Base-by-base conservation (phyloP, 2,329 filamentous ascomycete genomes). In the Ramularia endophylla region DNA sequence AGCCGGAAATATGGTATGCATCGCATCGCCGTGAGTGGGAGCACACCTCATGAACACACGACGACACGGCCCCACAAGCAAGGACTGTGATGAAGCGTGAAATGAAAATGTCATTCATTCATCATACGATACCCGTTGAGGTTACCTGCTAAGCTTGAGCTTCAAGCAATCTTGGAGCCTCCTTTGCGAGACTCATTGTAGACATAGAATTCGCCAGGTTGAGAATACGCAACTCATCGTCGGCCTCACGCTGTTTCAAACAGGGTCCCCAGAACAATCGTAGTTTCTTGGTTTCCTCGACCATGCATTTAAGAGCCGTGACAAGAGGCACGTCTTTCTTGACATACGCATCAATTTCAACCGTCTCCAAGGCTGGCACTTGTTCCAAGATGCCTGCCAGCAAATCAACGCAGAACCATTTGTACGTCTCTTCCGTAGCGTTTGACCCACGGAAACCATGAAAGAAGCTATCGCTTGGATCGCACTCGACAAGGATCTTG, bases 291-390 rank as follows among this genome's bases (percentile, higher is more conserved):
- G 70, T 67, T 7, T 68, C 61, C 8, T 62, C 65, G 1, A 72
- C 70, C 3, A 75, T 69, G 1, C 74, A 67, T 7, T 83, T 60
- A 15, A 89, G 64, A 2, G 71, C 76, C 8, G 65, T 63, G 69
- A 88, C 76, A 64, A 89, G 77, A 20, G 73, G 75, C 12, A 80
- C 78, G 1, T 71, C 71, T 57, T 80, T 81, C 59, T 75, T 77
- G 4, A 89, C 80, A 58, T 74, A 85, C 0, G 75, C 84, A 61
- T 89, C 85, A 47, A 89, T 84, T 54, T 85, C 75, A 15, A 88
- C 69, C 1, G 68, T 66, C 7, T 71, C 57, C 2, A 85, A 59
- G 27, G 67, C 71, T 0, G 81, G 77, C 43, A 84, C 62, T 40
- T 71, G 70, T 1, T 68, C 64, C 2, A 87, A 56, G 3, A 87